Base-by-base conservation (phyloP, 1,284 basidiomycete species). In the Apiotrichum gracile region DNA sequence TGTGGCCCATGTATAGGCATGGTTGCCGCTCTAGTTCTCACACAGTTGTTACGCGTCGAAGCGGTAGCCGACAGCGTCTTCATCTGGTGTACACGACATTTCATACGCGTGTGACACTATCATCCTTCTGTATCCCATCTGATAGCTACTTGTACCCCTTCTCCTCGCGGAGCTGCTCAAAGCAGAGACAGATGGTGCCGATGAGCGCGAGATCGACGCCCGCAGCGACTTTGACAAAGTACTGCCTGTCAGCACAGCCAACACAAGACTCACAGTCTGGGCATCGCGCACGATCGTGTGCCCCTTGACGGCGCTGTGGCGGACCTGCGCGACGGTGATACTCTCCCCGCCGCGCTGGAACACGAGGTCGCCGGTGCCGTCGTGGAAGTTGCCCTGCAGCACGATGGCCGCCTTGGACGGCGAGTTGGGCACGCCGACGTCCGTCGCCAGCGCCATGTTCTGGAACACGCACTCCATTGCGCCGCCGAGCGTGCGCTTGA, bases 131-230 rank as follows among this genome's bases (percentile, higher is more conserved):
- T 34, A 14, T 14, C 5, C 7, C 5, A 34, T 14, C 33, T 10
- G 12, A 34, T 16, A 16, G 16, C 34, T n/a, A 17, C 16, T n/a
- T 35, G 7, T 35, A 16, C 16, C 37, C 43, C 19, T 34, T 21
- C 9, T 9, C 19, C 42, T 43, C 27, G 27, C 43, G 43, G 14
- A 58, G 57, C 61, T 77, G 75, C 54, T 76, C 75, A 47, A 77
- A 68, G 42, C 73, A 74, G 44, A 78, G 70, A 51, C 75, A 75
- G 24, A 78, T 61, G 4, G 75, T 76, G 2, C 74, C 68, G 24
- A 78, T 70, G 26, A 78, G 61, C 3, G 72, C 65, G 5, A 77
- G 67, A 52, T 78, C 77, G 8, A 78, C 75, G 10, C 73, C 72
- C 0, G 76, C 70, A 1, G 76, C 76, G 22, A 76, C 68, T 0